A percentile compares a stretch with the other conserved stretches of the same genome.
These are phyloP conservation scores for Russula lepida DNA, from an alignment of 768 basidiomycete species.

Conservation along the genomic window DNA sequence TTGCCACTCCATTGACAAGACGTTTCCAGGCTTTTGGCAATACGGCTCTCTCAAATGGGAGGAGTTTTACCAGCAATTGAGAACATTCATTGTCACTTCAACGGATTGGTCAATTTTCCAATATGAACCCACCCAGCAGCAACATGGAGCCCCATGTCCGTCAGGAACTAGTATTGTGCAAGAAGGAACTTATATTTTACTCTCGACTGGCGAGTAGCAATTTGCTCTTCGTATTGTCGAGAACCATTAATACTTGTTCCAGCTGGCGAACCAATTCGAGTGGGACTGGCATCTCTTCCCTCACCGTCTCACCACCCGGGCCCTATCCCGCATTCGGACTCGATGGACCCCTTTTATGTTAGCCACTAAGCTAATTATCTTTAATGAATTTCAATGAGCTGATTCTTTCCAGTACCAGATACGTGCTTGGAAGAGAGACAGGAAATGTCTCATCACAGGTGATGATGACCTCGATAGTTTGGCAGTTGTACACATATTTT, in stretches of 20 bases:
- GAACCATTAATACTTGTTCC: too few relatives aligned
- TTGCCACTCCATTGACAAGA: not conserved
- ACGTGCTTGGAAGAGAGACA: not conserved
- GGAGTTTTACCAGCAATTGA: not conserved
- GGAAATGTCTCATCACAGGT: not conserved
- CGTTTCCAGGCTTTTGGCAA: not conserved
- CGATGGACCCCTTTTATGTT: too few relatives aligned
- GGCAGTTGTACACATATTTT: conserved; percentile 2
- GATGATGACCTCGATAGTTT: not conserved
- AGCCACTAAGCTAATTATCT: too few relatives aligned
- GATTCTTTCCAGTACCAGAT: not conserved
- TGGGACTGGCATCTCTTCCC: not conserved
- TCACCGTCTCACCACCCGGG: too few relatives aligned
- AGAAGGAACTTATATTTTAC: not conserved
- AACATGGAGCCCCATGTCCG: not conserved
- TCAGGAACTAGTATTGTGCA: not conserved
- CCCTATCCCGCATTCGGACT: too few relatives aligned
- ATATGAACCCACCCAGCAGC: not conserved
- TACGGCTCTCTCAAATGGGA: not conserved
- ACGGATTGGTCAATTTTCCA: not conserved
- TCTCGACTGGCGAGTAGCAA: not conserved
- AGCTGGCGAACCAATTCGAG: not conserved
- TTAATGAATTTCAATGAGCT: not conserved
- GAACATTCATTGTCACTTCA: not conserved
- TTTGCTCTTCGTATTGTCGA: not conserved